Percentiles rank a stretch among this genome's conserved stretches.
Evolutionary conservation across 441 rosid genomes (phyloP).

Genomic region (Euphorbia celastroides): DNA sequence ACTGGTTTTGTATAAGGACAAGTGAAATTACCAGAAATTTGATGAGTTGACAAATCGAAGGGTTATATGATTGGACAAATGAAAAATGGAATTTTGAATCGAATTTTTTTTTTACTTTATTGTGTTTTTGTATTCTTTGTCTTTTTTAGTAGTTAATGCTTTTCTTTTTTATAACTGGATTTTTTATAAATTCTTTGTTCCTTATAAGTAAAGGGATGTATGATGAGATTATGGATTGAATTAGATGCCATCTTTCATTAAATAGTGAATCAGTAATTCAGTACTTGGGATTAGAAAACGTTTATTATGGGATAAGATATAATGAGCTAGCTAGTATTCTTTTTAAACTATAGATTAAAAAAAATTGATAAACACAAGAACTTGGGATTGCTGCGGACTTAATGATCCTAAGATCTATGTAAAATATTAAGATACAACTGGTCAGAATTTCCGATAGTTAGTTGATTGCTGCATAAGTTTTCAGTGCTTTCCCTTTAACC

Average conservation of each 20-base stretch:
- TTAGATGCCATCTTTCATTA: constrained; percentile 8
- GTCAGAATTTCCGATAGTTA: too few species aligned
- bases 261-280: background rate
- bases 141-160: background rate
- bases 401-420: constrained; percentile 18
- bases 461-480: too few species aligned
- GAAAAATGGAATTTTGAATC: constrained; percentile 38
- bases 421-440: too few species aligned
- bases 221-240: constrained; percentile 8
- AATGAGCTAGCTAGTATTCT: constrained; percentile 3
- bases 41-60: constrained; percentile 44
- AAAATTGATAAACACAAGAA: background rate
- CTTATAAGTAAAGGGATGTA: constrained; percentile 19
- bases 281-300: background rate
- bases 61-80: constrained; percentile 37
- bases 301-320: constrained; percentile 1
- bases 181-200: background rate
- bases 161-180: background rate
- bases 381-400: constrained; percentile 18
- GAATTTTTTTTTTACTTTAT: constrained; percentile 22
- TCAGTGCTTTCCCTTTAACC: too few species aligned
- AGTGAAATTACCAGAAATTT: constrained; percentile 32
- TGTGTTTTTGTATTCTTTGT: background rate
- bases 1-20: constrained; percentile 27
- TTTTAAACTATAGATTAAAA: too few species aligned